phyloP scores from a whole-genome alignment of 2,329 filamentous ascomycete species.

The Cladobotryum mycophilum region DNA sequence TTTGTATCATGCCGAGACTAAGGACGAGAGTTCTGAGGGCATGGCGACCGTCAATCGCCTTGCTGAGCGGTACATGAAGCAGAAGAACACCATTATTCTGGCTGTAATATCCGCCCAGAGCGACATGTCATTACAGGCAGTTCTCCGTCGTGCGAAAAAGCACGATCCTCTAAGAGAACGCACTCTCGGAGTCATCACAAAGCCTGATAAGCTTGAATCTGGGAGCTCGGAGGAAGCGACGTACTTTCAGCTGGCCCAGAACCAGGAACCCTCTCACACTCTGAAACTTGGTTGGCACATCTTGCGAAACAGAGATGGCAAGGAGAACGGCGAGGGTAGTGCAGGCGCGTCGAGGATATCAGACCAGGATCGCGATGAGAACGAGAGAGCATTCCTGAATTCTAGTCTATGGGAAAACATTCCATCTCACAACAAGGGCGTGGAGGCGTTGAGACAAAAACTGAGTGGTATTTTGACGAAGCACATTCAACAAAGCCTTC shows the following conservation, averaged over 20 bases:
- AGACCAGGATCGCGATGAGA: constrained; percentile 20
- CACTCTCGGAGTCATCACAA: constrained; percentile 52
- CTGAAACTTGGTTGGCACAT: constrained; percentile 46
- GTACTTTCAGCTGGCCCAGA: constrained; percentile 38
- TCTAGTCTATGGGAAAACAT: constrained; percentile 21
- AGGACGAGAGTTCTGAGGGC: constrained; percentile 37
- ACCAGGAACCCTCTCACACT: constrained; percentile 31
- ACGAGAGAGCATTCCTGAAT: constrained; percentile 28
- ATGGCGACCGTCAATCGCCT: constrained; percentile 39
- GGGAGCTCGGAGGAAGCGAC: constrained; percentile 19
- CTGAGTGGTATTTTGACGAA: constrained; percentile 27
- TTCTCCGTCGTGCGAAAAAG: constrained; percentile 44
- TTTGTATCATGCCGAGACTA: constrained; percentile 42
- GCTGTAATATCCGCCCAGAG: constrained; percentile 50
- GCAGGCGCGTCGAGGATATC: background rate
- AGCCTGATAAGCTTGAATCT: constrained; percentile 36
- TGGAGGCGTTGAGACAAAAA: constrained; percentile 27
- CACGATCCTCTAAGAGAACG: constrained; percentile 25
- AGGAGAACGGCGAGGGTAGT: constrained; percentile 16
- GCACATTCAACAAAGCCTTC: constrained; percentile 24
- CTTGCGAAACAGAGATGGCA: constrained; percentile 42
- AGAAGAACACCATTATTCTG: constrained; percentile 52
- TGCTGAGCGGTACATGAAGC: constrained; percentile 49
- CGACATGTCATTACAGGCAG: constrained; percentile 37
- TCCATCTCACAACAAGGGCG: constrained; percentile 25